Conservation (phyloP, 179 eudicot species). For the Silene vulgaris region DNA sequence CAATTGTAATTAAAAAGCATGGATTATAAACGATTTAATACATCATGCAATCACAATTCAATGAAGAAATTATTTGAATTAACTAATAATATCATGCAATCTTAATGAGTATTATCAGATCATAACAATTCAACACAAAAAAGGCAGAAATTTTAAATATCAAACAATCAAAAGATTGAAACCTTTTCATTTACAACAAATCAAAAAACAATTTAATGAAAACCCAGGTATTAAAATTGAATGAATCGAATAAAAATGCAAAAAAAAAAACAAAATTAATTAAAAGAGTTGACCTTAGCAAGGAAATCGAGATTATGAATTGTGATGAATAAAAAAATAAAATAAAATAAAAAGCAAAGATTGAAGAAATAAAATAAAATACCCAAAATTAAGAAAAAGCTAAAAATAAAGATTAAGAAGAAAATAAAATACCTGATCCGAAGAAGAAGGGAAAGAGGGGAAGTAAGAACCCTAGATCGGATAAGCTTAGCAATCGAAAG, state of each 20-base stretch:
- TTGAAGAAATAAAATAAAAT: background rate
- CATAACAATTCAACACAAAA: background rate
- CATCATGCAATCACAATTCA: background rate
- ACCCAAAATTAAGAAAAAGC: background rate
- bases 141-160: background rate
- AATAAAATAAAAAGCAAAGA: background rate
- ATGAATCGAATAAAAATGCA: background rate
- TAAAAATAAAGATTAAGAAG: background rate
- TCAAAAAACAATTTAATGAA: background rate
- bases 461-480: conserved; percentile 34
- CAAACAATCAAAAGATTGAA: conserved; percentile 8
- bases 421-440: conserved; percentile 27
- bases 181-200: background rate
- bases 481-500: conserved; percentile 27
- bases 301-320: background rate
- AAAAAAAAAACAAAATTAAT: background rate
- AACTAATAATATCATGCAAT: background rate
- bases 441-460: conserved; percentile 19
- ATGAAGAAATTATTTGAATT: background rate
- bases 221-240: background rate
- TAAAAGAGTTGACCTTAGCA: conserved; percentile 14
- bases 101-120: background rate
- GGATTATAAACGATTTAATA: background rate
- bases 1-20: background rate
- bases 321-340: background rate